Evolutionary conservation across 2,329 filamentous ascomycete species (phyloP).

Genomic region (Ophiosphaerella herpotricha): DNA sequence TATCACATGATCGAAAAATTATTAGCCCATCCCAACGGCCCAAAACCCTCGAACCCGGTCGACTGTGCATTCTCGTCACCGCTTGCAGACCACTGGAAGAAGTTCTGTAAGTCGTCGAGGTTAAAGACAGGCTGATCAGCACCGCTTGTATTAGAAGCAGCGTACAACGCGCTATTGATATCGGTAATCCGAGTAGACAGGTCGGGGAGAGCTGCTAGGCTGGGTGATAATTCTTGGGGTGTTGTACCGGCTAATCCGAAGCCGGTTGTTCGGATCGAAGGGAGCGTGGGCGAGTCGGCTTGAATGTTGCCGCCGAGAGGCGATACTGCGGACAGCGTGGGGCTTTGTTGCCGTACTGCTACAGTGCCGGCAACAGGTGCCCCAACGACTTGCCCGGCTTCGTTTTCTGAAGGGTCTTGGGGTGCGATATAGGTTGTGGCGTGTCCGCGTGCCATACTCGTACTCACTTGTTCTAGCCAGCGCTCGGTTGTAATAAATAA

Average conservation of each 20-base stretch:
- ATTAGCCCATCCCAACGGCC: conserved; percentile 36
- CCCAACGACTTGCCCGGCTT: conserved; percentile 27
- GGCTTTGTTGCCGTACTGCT: conserved; percentile 11
- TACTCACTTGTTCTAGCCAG: conserved; percentile 38
- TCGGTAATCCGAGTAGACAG: conserved; percentile 14
- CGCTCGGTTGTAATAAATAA: conserved; percentile 37
- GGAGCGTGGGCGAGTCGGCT: conserved; percentile 12
- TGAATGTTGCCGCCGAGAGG: conserved; percentile 16
- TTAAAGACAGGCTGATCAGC: conserved; percentile 37
- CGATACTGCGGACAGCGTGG: conserved; percentile 17
- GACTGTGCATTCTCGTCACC: conserved; percentile 30
- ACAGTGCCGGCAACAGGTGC: conserved; percentile 15
- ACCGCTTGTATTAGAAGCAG: conserved; percentile 10
- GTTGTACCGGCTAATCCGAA: conserved; percentile 1
- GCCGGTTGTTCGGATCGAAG: conserved; percentile 13
- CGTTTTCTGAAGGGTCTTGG: conserved; percentile 33
- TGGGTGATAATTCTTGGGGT: not conserved
- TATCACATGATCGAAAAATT: conserved; percentile 32
- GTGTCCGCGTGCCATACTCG: conserved; percentile 33
- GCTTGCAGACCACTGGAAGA: conserved; percentile 38
- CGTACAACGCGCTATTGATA: conserved; percentile 14
- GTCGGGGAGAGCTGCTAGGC: conserved; percentile 13
- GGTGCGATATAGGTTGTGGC: conserved; percentile 35
- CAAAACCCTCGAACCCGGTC: conserved; percentile 36
- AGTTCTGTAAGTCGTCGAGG: conserved; percentile 38